phyloP scores from a whole-genome alignment of 1,139 yeast genomes.

The Eremothecium sinecaudum region DNA sequence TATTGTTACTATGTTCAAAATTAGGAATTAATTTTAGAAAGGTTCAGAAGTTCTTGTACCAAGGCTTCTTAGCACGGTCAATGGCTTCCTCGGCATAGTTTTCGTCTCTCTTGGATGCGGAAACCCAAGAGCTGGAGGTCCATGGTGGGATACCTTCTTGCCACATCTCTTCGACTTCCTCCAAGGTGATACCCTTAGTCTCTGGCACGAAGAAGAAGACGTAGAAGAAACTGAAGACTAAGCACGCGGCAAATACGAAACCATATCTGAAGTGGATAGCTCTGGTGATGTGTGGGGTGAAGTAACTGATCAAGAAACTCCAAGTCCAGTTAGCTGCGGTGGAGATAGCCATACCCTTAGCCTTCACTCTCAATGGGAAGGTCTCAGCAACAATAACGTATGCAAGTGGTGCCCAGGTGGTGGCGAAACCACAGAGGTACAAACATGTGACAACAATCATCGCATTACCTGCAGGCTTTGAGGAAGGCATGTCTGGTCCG shows the following conservation, averaged over 20 bases:
- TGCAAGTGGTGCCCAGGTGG: slow-evolving; percentile 77
- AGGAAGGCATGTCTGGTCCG: slow-evolving; percentile 30
- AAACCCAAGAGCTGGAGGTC: slow-evolving; percentile 26
- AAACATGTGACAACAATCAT: slow-evolving; percentile 73
- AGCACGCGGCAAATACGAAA: slow-evolving; percentile 66
- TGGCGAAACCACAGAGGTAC: slow-evolving; percentile 71
- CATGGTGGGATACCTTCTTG: slow-evolving; percentile 25
- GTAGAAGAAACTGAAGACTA: slow-evolving; percentile 43
- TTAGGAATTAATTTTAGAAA: no score
- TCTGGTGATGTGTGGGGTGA: slow-evolving; percentile 60
- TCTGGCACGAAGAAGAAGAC: slow-evolving; percentile 54
- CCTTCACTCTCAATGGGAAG: slow-evolving; percentile 69
- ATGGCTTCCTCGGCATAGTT: slow-evolving; percentile 16
- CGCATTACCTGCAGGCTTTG: slow-evolving; percentile 55
- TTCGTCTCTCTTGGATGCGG: slow-evolving; percentile 23
- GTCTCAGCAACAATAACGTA: slow-evolving; percentile 66
- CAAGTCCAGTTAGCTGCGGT: slow-evolving; percentile 67
- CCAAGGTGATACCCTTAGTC: slow-evolving; percentile 52
- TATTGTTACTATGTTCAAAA: no score
- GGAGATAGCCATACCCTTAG: slow-evolving; percentile 70
- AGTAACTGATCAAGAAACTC: slow-evolving; percentile 70
- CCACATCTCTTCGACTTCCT: slow-evolving; percentile 59
- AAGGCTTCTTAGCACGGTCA: slow-evolving; percentile 22
- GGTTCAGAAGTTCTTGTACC: slow-evolving; percentile 22
- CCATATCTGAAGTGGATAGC: slow-evolving; percentile 56